These are phyloP conservation scores for Podila minutissima DNA, from an alignment of 192 early-diverging fungal genomes.

Conservation along the genomic window DNA sequence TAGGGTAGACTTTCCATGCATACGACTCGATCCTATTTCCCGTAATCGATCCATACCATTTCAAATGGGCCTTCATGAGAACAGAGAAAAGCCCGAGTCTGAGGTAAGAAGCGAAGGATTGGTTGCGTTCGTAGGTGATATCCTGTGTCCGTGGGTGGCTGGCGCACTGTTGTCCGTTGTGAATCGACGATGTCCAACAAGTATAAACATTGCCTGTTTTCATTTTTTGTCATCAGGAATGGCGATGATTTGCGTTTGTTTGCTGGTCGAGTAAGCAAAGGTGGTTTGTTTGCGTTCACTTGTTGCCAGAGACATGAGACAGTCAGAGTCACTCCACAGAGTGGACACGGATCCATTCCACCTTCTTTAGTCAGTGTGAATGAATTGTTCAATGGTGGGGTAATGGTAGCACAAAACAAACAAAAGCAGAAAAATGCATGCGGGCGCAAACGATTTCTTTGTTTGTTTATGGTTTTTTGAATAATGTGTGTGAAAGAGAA, in stretches of 20 bases:
- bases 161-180: not conserved
- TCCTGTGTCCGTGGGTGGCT: not conserved
- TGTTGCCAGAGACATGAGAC: not conserved
- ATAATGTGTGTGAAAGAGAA: not conserved
- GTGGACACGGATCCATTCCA: not conserved
- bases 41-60: too few relatives aligned
- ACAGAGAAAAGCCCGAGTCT: too few relatives aligned
- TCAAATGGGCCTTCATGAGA: too few relatives aligned
- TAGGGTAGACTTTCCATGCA: too few relatives aligned
- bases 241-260: not conserved
- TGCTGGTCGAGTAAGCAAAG: not conserved
- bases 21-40: too few relatives aligned
- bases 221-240: not conserved
- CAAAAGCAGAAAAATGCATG: not conserved
- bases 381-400: not conserved
- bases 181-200: not conserved
- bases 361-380: not conserved
- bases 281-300: not conserved
- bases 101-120: too few relatives aligned
- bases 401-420: not conserved
- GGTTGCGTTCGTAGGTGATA: too few relatives aligned
- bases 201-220: not conserved
- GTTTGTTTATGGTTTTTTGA: too few relatives aligned
- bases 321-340: not conserved
- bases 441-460: not conserved